These are phyloP conservation scores for Saccharum officinarum DNA, from an alignment of 176 grass and related monocot genomes.

Conservation along the genomic window DNA sequence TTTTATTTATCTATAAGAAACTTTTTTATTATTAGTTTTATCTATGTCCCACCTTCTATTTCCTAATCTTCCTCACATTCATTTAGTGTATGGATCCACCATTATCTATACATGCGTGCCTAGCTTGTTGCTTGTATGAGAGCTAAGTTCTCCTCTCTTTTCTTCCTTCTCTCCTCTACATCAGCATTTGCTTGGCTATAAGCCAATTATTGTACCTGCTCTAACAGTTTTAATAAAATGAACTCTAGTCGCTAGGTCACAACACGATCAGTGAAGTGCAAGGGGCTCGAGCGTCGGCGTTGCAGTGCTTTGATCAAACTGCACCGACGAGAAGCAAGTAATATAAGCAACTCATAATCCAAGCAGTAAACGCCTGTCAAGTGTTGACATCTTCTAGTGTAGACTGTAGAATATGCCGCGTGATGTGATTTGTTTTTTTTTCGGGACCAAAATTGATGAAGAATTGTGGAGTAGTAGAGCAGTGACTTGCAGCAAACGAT, in stretches of 20 bases:
- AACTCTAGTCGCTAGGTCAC: neutral
- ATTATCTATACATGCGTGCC: too few relatives aligned
- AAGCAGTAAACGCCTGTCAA: neutral
- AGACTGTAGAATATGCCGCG: neutral
- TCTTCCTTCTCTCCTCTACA: too few relatives aligned
- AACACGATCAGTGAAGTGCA: neutral
- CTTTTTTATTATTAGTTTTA: too few relatives aligned
- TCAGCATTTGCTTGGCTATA: too few relatives aligned
- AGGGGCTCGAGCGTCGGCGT: neutral
- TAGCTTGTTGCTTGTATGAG: too few relatives aligned
- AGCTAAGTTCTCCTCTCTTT: too few relatives aligned
- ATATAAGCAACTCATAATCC: neutral
- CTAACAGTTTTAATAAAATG: neutral
- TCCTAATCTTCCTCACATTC: too few relatives aligned
- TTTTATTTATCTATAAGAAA: too few relatives aligned
- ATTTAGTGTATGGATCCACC: too few relatives aligned
- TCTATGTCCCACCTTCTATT: too few relatives aligned
- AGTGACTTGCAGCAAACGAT: neutral
- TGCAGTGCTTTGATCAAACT: too few relatives aligned
- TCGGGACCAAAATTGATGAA: neutral
- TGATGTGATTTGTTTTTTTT: neutral
- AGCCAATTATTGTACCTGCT: too few relatives aligned
- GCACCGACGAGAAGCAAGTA: neutral
- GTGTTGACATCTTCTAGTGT: neutral
- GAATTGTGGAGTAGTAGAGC: neutral